Evolutionary conservation across 2,329 filamentous ascomycete genomes (phyloP), one percentile per base, ranked within the genome.

Genomic region (Calonectria naviculata): DNA sequence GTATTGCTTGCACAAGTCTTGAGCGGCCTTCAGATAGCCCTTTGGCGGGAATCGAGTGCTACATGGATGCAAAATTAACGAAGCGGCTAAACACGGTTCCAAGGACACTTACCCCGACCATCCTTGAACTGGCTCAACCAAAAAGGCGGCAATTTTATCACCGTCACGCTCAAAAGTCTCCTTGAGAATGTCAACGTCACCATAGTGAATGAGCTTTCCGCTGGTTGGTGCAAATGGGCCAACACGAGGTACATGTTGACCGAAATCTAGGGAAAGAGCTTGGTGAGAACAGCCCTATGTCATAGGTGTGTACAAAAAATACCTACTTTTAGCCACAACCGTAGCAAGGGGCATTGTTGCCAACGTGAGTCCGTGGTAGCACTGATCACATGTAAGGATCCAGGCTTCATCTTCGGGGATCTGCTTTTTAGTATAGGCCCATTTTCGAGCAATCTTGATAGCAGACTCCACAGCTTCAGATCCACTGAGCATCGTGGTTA

Each of bases 1-100:
- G 87, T 97, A 90, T 87, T 96, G 93, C 83, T 94, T 93, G 86
- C 95, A 98, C n/a, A 97, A 91, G 24, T 89, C 92, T 63, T 93
- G 89, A 60, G 94, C 93, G 78, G 92, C 90, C 75, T 87, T 84
- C 31, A 98, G 89, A 84, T 98, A 98, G 84, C 69, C 69, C 21
- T 60, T 68, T 17, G 56, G 69, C 13, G 69, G 69, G 34, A 71
- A 64, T 21, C 65, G 65, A 6, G 69, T 68, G 7, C 65, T 71
- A 17, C 13, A 19, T 31, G 15, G 19, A 44, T 26, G 7, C n/a
- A 12, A 10, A 17, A 4, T 10, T 4, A 29, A 38, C 34, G n/a
- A 26, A 4, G 19, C 9, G 1, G 7, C 38, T 15, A 5, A n/a
- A 9, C 1, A 10, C 12, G 38, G 15, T 31, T 34, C 15, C 13